phyloP scores from a whole-genome alignment of 257 asterid genomes.

The Marsdenia floribunda region DNA sequence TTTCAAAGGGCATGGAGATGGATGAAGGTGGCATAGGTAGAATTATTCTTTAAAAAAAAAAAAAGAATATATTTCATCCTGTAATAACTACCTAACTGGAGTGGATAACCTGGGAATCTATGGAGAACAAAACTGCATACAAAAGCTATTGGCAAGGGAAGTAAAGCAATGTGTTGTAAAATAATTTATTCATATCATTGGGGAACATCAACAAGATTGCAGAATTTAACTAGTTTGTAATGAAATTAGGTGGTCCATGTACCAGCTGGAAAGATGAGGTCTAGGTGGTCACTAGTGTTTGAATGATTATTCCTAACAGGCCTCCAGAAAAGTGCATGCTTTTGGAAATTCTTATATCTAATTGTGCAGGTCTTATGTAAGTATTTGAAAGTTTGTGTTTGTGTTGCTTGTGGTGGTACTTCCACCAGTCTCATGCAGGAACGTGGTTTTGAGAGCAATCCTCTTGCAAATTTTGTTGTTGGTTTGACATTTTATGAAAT shows the following conservation, averaged over 20 bases:
- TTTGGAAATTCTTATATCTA: not conserved
- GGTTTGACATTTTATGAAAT: constrained; percentile 62
- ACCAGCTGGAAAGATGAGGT: not conserved
- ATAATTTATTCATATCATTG: not conserved
- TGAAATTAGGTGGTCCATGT: not conserved
- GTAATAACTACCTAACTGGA: not conserved
- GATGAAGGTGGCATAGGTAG: not conserved
- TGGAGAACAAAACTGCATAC: not conserved
- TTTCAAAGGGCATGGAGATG: not conserved
- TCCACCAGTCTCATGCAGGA: constrained; percentile 64
- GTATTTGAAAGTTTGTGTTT: constrained; percentile 9
- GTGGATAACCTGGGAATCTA: not conserved
- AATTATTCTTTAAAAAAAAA: not conserved
- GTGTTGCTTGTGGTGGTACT: constrained; percentile 13
- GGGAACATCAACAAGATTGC: not conserved
- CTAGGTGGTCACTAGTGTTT: not conserved
- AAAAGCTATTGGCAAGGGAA: not conserved
- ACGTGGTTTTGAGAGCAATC: constrained; percentile 48
- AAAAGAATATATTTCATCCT: not conserved
- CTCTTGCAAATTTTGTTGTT: constrained; percentile 68
- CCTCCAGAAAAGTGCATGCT: not conserved
- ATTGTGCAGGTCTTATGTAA: not conserved
- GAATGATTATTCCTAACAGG: not conserved
- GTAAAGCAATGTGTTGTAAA: not conserved
- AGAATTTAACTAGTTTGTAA: not conserved